phyloP scores from a whole-genome alignment of 352 stramenopile species.

The Thalassiosira hispida region DNA sequence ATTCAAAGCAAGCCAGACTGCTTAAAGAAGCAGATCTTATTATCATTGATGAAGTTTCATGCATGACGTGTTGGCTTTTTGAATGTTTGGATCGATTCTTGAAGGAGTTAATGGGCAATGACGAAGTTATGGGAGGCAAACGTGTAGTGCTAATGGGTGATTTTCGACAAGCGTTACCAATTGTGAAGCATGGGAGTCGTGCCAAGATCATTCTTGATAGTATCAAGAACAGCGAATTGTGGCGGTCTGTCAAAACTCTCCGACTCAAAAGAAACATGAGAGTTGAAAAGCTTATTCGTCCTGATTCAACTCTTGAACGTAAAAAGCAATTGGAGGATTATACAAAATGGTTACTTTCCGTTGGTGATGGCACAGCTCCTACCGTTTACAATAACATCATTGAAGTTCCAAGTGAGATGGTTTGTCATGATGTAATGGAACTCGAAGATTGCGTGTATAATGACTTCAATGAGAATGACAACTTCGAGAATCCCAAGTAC shows the following conservation, averaged over 20 bases:
- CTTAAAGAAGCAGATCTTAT: slow-evolving; percentile 25
- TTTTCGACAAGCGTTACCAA: slow-evolving; percentile 50
- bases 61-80: slow-evolving; percentile 29
- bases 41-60: slow-evolving; percentile 47
- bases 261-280: slow-evolving; percentile 32
- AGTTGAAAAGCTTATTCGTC: slow-evolving; percentile 19
- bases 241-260: slow-evolving; percentile 4
- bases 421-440: slow-evolving; percentile 3
- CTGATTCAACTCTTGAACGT: background rate
- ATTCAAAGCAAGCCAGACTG: slow-evolving; percentile 16
- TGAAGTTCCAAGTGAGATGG: slow-evolving; percentile 8
- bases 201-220: slow-evolving; percentile 29
- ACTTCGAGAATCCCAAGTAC: slow-evolving; percentile 11
- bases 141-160: slow-evolving; percentile 41
- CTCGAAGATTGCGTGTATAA: slow-evolving; percentile 2
- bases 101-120: slow-evolving; percentile 14
- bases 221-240: slow-evolving; percentile 29
- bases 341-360: slow-evolving; percentile 16
- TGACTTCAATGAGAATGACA: slow-evolving; percentile 11
- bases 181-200: slow-evolving; percentile 9
- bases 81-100: slow-evolving; percentile 54
- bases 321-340: slow-evolving; percentile 2
- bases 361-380: slow-evolving; percentile 12
- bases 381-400: slow-evolving; percentile 21
- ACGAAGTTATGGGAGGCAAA: slow-evolving; percentile 53